A percentile compares a stretch with the other conserved stretches of the same genome.
These are phyloP conservation scores for Phytophthora hibernalis DNA, from an alignment of 352 stramenopile species.

Conservation along the genomic window DNA sequence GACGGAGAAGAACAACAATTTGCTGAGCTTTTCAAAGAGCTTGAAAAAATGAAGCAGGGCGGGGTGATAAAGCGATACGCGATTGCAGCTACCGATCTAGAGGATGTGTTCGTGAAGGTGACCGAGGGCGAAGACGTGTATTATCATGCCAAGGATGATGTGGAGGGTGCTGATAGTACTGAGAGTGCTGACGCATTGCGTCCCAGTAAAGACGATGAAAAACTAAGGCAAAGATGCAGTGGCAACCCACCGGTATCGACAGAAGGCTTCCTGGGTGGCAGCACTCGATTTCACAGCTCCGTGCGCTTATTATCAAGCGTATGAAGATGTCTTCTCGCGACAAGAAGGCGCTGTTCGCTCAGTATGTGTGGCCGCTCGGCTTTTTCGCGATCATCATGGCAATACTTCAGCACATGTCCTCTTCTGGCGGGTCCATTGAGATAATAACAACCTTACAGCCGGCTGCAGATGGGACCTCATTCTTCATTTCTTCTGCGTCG, in stretches of 20 bases:
- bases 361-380: slow-evolving; percentile 77
- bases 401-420: slow-evolving; percentile 48
- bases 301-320: slow-evolving; percentile 63
- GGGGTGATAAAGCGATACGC: slow-evolving; percentile 93
- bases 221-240: slow-evolving; percentile 25
- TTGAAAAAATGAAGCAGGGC: slow-evolving; percentile 75
- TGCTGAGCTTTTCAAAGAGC: slow-evolving; percentile 90
- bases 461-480: slow-evolving; percentile 43
- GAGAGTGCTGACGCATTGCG: slow-evolving; percentile 1
- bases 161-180: slow-evolving; percentile 9
- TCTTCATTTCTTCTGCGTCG: slow-evolving; percentile 52
- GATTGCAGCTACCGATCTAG: slow-evolving; percentile 98
- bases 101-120: slow-evolving; percentile 99
- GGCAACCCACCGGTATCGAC: slow-evolving; percentile 14
- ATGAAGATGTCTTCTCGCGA: slow-evolving; percentile 62
- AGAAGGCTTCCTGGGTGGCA: slow-evolving; percentile 29
- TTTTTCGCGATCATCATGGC: slow-evolving; percentile 67
- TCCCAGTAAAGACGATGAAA: slow-evolving; percentile 14
- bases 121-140: slow-evolving; percentile 82
- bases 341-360: slow-evolving; percentile 65
- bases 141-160: slow-evolving; percentile 69
- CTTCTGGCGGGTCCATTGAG: slow-evolving; percentile 45
- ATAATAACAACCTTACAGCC: slow-evolving; percentile 55
- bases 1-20: slow-evolving; percentile 90
- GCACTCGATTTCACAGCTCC: slow-evolving; percentile 52